Evolutionary conservation across 225 moss, liverwort and hornwort species (phyloP).

Genomic region (Sphagnum contortum): DNA sequence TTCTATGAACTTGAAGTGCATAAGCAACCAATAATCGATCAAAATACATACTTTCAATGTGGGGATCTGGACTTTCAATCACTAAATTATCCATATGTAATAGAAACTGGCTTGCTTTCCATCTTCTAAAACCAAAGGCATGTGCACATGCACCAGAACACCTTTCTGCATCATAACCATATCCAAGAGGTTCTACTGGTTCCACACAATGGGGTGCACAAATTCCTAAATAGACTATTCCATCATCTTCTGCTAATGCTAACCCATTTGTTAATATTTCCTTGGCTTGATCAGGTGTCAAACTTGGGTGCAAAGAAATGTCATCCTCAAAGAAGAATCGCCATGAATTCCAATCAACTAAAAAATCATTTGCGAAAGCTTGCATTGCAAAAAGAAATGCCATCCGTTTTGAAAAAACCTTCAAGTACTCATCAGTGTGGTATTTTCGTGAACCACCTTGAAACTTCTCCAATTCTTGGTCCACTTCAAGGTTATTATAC

Average conservation of each 20-base stretch:
- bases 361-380: conserved; percentile 25
- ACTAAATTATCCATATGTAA: conserved; percentile 23
- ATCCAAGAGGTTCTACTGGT: no score
- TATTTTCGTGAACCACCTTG: conserved; percentile 14
- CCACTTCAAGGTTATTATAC: conserved; percentile 22
- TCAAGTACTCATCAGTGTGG: conserved; percentile 4
- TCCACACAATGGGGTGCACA: conserved; percentile 18
- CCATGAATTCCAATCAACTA: conserved; percentile 16
- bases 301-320: conserved; percentile 22
- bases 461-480: conserved; percentile 14
- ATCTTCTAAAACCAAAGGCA: conserved; percentile 34
- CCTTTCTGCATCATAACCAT: conserved; percentile 14
- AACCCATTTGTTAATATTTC: conserved; percentile 20
- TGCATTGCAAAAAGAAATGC: conserved; percentile 24
- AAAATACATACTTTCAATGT: conserved; percentile 19
- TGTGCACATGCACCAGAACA: conserved; percentile 45
- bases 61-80: conserved; percentile 5
- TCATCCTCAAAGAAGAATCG: conserved; percentile 54
- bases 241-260: conserved; percentile 19
- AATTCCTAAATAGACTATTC: conserved; percentile 27
- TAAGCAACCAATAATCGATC: conserved; percentile 35
- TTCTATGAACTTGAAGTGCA: conserved; percentile 13
- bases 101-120: conserved; percentile 40
- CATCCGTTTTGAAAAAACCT: conserved; percentile 56
- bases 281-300: conserved; percentile 3